A percentile compares a stretch with the other conserved stretches of the same genome.
Evolutionary conservation across 2,329 filamentous ascomycete species (phyloP).

Genomic region (Colletotrichum eremochloae): DNA sequence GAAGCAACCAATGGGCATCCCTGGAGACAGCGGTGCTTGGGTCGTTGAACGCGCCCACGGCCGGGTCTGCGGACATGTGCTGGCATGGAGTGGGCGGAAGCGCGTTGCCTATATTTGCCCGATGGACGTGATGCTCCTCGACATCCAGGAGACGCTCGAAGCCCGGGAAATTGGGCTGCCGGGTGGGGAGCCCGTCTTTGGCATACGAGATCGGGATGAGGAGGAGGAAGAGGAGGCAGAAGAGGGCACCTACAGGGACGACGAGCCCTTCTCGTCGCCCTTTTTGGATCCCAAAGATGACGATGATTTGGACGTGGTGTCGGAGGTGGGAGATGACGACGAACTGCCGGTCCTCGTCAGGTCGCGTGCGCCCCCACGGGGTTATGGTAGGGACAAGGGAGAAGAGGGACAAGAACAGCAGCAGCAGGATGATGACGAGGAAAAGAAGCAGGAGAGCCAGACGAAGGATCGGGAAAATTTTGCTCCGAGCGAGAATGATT

Average conservation of each 20-base stretch:
- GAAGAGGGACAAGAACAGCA: not conserved
- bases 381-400: not conserved
- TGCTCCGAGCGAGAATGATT: constrained; percentile 32
- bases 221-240: constrained; percentile 31
- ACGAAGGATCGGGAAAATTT: constrained; percentile 28
- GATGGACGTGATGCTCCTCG: constrained; percentile 90
- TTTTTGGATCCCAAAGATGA: constrained; percentile 43
- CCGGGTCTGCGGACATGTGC: constrained; percentile 87
- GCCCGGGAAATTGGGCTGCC: constrained; percentile 80
- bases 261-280: constrained; percentile 38
- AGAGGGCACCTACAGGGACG: constrained; percentile 22
- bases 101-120: constrained; percentile 92
- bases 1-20: constrained; percentile 70
- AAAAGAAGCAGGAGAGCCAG: constrained; percentile 9
- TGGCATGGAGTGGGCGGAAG: constrained; percentile 87
- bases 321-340: constrained; percentile 48
- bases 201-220: constrained; percentile 43
- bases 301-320: constrained; percentile 48
- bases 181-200: constrained; percentile 63
- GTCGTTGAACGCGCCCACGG: constrained; percentile 85
- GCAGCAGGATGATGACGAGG: not conserved
- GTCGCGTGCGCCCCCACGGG: constrained; percentile 18
- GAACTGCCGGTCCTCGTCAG: constrained; percentile 32
- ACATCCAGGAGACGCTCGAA: constrained; percentile 84
- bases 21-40: constrained; percentile 95